phyloP scores from a whole-genome alignment of 306 rosid genomes.

The Vigna nakashimae region DNA sequence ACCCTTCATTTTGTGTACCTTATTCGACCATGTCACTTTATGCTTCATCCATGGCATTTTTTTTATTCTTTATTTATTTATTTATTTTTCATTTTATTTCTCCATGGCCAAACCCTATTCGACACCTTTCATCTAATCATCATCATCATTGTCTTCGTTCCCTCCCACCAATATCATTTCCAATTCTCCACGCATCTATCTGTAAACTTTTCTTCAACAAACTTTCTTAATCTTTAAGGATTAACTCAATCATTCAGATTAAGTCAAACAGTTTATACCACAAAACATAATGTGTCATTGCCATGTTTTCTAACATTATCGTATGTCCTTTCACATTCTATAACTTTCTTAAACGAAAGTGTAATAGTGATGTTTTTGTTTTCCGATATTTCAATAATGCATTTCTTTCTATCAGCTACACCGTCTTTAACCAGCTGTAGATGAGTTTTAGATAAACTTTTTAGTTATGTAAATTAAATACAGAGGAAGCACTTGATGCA shows the following conservation, averaged over 20 bases:
- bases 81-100: neutral
- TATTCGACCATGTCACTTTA: constrained; percentile 30
- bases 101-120: neutral
- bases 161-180: neutral
- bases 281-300: too few species aligned
- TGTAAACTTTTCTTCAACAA: too few species aligned
- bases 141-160: neutral
- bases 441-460: neutral
- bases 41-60: neutral
- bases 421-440: neutral
- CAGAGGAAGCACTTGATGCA: too few species aligned
- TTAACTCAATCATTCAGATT: too few species aligned
- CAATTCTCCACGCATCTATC: too few species aligned
- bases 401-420: neutral
- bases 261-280: too few species aligned
- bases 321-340: too few species aligned
- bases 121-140: neutral
- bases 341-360: too few species aligned
- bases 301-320: too few species aligned
- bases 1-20: neutral
- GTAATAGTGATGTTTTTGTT: neutral
- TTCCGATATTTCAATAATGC: neutral
- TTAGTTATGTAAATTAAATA: too few species aligned
- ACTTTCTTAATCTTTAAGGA: too few species aligned
- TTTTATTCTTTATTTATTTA: neutral